Evolutionary conservation across 1,284 basidiomycete species (phyloP).

Genomic region (Puccinia polysora): DNA sequence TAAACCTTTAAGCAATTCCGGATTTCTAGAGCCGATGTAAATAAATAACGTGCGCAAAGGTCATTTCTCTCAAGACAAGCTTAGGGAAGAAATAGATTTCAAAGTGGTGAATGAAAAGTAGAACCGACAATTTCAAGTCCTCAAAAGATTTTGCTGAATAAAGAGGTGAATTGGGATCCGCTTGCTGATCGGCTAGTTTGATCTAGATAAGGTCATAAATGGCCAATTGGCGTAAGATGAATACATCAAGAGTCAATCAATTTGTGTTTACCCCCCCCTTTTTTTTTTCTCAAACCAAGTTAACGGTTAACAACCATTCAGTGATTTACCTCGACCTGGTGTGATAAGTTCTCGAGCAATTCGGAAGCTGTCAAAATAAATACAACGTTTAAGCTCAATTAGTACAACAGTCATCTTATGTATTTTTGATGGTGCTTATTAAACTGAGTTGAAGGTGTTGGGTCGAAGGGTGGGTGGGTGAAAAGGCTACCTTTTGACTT

Average conservation of each 20-base stretch:
- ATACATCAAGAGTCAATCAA: background rate
- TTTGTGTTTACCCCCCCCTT: too few relatives aligned
- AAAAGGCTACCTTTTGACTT: conserved; percentile 16
- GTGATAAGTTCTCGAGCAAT: conserved; percentile 38
- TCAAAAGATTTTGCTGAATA: conserved; percentile 93
- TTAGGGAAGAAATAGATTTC: background rate
- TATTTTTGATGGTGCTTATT: too few relatives aligned
- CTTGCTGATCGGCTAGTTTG: conserved; percentile 93
- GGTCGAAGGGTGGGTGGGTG: background rate
- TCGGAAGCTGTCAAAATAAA: conserved; percentile 29
- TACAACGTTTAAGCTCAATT: too few relatives aligned
- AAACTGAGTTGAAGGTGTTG: too few relatives aligned
- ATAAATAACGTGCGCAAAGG: conserved; percentile 4
- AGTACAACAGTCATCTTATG: background rate
- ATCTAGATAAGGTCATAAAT: conserved; percentile 60
- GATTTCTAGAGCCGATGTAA: conserved; percentile 55
- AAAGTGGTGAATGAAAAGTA: background rate
- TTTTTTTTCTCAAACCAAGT: too few relatives aligned
- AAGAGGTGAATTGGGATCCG: conserved; percentile 88
- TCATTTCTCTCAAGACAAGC: background rate
- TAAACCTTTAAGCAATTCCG: conserved; percentile 89
- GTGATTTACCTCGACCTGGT: conserved; percentile 39
- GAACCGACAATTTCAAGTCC: conserved; percentile 69
- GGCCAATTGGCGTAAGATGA: background rate
- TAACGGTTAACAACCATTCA: background rate